Percentiles rank a stretch among this genome's conserved stretches.
Conservation (phyloP, 2,329 filamentous ascomycete species). For the Achaetomium macrosporum region DNA sequence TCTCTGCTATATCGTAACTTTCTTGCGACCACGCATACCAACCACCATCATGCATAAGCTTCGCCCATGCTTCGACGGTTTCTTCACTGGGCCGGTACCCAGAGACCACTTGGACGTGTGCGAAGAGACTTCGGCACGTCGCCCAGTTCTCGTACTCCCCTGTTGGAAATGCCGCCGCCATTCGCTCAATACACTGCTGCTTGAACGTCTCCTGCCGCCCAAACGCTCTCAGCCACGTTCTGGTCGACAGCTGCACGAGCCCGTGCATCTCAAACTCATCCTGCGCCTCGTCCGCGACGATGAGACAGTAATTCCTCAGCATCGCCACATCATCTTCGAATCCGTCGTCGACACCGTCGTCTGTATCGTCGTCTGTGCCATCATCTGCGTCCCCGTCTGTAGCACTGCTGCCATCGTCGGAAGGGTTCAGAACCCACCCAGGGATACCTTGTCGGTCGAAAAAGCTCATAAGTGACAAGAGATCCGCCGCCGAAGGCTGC, state of each 20-base stretch:
- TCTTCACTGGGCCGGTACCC: slow-evolving; percentile 12
- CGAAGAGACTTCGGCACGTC: slow-evolving; percentile 28
- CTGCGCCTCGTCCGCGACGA: slow-evolving; percentile 23
- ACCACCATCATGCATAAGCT: slow-evolving; percentile 22
- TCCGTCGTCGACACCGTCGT: slow-evolving; percentile 9
- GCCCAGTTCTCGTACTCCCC: slow-evolving; percentile 29
- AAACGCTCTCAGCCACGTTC: slow-evolving; percentile 30
- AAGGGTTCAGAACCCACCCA: slow-evolving; percentile 25
- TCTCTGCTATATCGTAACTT: slow-evolving; percentile 15
- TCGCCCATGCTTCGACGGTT: slow-evolving; percentile 16
- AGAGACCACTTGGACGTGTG: slow-evolving; percentile 25
- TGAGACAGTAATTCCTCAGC: slow-evolving; percentile 34
- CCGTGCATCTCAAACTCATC: slow-evolving; percentile 37
- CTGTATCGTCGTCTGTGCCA: background rate
- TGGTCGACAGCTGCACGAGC: slow-evolving; percentile 36
- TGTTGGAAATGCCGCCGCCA: slow-evolving; percentile 26
- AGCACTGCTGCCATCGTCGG: no score
- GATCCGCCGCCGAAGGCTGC: slow-evolving; percentile 32
- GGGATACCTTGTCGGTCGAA: slow-evolving; percentile 40
- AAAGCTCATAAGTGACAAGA: slow-evolving; percentile 42
- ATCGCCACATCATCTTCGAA: slow-evolving; percentile 32
- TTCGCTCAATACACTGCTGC: slow-evolving; percentile 26
- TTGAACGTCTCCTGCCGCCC: slow-evolving; percentile 28
- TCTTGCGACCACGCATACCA: slow-evolving; percentile 21
- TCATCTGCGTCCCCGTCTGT: background rate